Percentiles rank a stretch among this genome's conserved stretches.
Conservation (phyloP, 169 alveolate genomes). For the Theileria annulata region DNA sequence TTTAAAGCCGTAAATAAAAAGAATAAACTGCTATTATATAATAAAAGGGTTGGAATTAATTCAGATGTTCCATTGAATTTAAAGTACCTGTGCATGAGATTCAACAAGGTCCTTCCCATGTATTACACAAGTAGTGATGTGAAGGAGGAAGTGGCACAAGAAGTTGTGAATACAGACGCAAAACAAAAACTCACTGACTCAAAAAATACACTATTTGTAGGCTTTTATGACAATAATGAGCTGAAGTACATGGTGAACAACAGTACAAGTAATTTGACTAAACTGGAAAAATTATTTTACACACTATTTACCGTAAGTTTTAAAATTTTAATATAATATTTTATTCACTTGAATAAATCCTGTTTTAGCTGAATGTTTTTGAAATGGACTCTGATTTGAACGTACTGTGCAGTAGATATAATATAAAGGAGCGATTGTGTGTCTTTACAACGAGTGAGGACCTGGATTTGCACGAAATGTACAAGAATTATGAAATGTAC, state of each 20-base stretch:
- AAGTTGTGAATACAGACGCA: background rate
- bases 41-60: background rate
- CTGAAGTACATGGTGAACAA: background rate
- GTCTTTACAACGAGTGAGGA: background rate
- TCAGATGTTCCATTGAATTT: background rate
- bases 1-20: background rate
- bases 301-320: background rate
- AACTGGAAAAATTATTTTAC: background rate
- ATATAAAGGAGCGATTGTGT: background rate
- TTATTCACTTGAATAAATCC: background rate
- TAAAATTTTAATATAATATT: too few species aligned
- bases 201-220: background rate
- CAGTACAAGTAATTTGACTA: background rate
- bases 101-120: background rate
- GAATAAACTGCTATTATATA: background rate
- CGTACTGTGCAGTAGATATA: background rate
- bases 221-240: background rate
- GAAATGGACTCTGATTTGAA: background rate
- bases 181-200: conserved; percentile 2
- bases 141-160: background rate
- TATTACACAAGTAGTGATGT: conserved; percentile 3
- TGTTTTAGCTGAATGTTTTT: background rate
- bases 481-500: conserved; percentile 1
- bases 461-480: background rate
- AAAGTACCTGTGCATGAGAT: background rate